phyloP scores from a whole-genome alignment of 2,329 filamentous ascomycete species.

The Juglanconis sp. region DNA sequence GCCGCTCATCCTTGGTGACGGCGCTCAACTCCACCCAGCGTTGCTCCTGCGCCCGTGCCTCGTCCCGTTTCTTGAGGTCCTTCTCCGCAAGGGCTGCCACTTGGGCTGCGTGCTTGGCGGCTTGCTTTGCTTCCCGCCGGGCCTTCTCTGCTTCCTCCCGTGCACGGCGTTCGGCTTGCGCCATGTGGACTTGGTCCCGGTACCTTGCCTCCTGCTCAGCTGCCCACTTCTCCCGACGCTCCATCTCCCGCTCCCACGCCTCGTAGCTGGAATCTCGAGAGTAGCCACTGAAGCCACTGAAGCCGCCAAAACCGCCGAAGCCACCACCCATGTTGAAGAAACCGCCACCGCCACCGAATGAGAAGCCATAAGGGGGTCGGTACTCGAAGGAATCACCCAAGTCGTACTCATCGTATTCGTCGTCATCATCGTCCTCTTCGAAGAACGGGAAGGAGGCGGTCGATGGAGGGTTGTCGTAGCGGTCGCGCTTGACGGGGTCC shows the following conservation, averaged over 20 bases:
- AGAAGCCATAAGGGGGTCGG: no score
- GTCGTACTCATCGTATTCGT: neutral
- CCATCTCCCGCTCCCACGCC: neutral
- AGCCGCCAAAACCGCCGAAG: neutral
- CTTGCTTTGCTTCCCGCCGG: neutral
- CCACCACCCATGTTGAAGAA: no score
- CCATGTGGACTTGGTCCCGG: neutral
- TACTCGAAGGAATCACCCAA: neutral
- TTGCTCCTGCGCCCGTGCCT: conserved; percentile 17
- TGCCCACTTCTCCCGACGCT: neutral
- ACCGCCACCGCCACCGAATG: no score
- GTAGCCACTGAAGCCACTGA: neutral
- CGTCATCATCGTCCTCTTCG: neutral
- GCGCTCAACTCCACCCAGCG: conserved; percentile 19
- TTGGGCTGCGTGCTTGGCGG: neutral
- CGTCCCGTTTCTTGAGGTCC: neutral
- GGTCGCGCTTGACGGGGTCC: conserved; percentile 17
- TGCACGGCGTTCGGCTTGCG: neutral
- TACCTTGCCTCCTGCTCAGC: neutral
- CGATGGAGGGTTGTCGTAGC: conserved; percentile 20
- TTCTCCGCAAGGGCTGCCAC: neutral
- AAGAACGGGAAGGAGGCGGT: neutral
- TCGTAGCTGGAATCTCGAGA: neutral
- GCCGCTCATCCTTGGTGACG: conserved; percentile 20
- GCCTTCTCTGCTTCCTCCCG: neutral